A percentile compares a stretch with the other conserved stretches of the same genome.
These are phyloP conservation scores for Vigna hirtella DNA, from an alignment of 306 rosid species.

Conservation along the genomic window DNA sequence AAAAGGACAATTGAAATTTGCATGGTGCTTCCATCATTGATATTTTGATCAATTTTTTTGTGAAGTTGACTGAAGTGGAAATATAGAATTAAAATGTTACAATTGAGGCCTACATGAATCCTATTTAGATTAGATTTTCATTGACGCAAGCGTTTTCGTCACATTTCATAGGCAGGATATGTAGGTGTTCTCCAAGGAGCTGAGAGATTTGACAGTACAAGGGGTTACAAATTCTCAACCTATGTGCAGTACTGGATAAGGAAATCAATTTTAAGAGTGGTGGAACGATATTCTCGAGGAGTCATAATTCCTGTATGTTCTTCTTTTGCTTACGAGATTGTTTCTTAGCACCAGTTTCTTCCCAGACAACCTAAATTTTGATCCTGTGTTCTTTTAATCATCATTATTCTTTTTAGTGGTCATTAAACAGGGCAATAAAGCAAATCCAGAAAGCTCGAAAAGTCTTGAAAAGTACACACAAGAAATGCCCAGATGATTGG, in stretches of 20 bases:
- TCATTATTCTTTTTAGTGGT: conserved; percentile 60
- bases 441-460: conserved; percentile 81
- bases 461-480: conserved; percentile 49
- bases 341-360: conserved; percentile 42
- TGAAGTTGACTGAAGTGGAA: conserved; percentile 32
- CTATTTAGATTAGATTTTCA: conserved; percentile 5
- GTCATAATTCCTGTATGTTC: conserved; percentile 76
- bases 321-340: conserved; percentile 39
- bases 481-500: conserved; percentile 62
- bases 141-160: conserved; percentile 11
- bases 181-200: conserved; percentile 91
- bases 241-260: conserved; percentile 94
- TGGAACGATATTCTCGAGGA: conserved; percentile 71
- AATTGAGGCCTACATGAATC: background rate
- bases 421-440: conserved; percentile 71
- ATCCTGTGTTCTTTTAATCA: conserved; percentile 48
- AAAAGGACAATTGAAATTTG: conserved; percentile 15
- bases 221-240: conserved; percentile 89
- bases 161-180: conserved; percentile 71
- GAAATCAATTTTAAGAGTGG: conserved; percentile 80
- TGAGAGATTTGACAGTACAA: conserved; percentile 79
- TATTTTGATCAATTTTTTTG: conserved; percentile 39
- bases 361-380: conserved; percentile 44
- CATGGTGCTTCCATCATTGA: background rate
- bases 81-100: conserved; percentile 10